Base-by-base conservation (phyloP, 345 rosid genomes). In the Euphorbia pulcherrima region DNA sequence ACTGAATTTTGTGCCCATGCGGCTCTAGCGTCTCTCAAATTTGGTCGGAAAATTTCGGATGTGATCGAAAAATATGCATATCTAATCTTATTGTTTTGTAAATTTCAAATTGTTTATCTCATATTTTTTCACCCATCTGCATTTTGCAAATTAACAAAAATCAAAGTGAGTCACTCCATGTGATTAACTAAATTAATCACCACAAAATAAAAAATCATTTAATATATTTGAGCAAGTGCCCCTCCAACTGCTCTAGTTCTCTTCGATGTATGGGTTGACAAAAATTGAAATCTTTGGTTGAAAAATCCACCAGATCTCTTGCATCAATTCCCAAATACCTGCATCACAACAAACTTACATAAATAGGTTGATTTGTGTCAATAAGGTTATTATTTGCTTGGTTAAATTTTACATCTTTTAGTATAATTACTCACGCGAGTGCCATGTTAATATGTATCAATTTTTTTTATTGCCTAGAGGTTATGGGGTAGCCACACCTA, bases 91-190 rank as follows among this genome's bases (percentile, higher is more conserved):
- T 40, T 72, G 69, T 23, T 69, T 72, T 11, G 69, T 69, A 65
- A 44, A 72, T 29, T 72, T 23, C 29, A 72, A 41, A 30, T 72
- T 4, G 58, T 57, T 58, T 17, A 72, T 28, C 29, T 63, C 48
- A 30, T 57, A 41, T 18, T 64, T 64, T 37, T 29, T 72, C n/a
- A 47, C 69, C 75, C 75, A 72, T 50, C 75, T 72, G 75, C 64
- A 33, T 33, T 41, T 59, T 21, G 2, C 40, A 17, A 5, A 56
- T 66, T 29, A 44, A 10, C n/a, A n/a, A n/a, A n/a, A n/a, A 20
- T 28, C n/a, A n/a, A n/a, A n/a, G n/a, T n/a, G n/a, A n/a, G n/a
- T n/a, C n/a, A n/a, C n/a, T 59, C 28, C 6, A 20, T 17, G 14
- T n/a, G 41, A 27, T 39, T n/a, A 6, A 23, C 26, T 23, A n/a